These are phyloP conservation scores for Oldenlandia corymbosa DNA, from an alignment of 257 asterid species.

Conservation along the genomic window DNA sequence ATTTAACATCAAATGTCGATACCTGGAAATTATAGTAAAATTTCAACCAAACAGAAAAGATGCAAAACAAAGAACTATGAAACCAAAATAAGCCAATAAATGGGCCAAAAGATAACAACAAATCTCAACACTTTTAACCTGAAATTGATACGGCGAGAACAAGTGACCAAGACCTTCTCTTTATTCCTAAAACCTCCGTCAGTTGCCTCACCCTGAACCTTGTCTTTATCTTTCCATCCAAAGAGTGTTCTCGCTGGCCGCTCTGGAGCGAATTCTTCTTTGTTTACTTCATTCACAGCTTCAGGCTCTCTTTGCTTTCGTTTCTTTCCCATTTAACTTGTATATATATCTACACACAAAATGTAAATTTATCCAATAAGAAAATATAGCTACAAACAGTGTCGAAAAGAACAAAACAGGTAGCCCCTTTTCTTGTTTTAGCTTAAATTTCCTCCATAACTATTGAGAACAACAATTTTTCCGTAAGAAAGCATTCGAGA, in stretches of 20 bases:
- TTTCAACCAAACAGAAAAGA: slow-evolving; percentile 5
- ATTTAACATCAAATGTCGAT: slow-evolving; percentile 93
- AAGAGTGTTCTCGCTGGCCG: slow-evolving; percentile 82
- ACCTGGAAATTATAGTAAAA: slow-evolving; percentile 44
- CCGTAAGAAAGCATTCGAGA: no score
- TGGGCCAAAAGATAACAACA: not conserved
- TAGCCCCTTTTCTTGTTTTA: no score
- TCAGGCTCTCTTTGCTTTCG: slow-evolving; percentile 56
- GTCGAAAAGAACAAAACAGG: no score
- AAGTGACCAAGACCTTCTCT: slow-evolving; percentile 83
- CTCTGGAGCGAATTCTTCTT: slow-evolving; percentile 56
- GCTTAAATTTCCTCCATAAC: not conserved
- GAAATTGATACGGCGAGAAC: slow-evolving; percentile 84
- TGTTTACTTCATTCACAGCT: slow-evolving; percentile 26
- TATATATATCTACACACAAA: slow-evolving; percentile 6
- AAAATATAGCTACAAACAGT: not conserved
- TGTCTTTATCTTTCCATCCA: slow-evolving; percentile 75
- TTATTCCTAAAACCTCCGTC: slow-evolving; percentile 53
- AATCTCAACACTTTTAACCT: slow-evolving; percentile 38
- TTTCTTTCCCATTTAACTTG: slow-evolving; percentile 66
- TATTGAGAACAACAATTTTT: not conserved
- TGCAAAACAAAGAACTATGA: not conserved
- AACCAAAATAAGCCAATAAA: not conserved
- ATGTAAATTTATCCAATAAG: not conserved
- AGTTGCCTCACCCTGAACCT: slow-evolving; percentile 13